These are phyloP conservation scores for Aspergillus aculeatus DNA, from an alignment of 2,329 filamentous ascomycete species.

Conservation along the genomic window DNA sequence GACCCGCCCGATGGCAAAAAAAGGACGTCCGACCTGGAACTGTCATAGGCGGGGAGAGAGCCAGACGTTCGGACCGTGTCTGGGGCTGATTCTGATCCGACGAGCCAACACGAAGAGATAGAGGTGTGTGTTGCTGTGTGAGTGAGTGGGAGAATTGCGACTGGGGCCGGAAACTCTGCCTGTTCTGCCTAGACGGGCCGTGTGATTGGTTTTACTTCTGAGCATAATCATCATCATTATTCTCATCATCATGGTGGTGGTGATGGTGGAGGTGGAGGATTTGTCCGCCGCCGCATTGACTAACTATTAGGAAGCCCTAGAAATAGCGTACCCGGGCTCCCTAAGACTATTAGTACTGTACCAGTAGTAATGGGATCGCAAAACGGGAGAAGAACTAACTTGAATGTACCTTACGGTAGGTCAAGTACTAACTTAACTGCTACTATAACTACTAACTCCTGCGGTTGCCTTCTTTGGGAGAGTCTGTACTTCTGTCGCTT, in stretches of 20 bases:
- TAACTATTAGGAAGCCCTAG: background rate
- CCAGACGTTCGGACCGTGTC: constrained; percentile 9
- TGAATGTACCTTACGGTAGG: background rate
- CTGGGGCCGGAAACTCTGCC: background rate
- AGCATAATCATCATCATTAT: background rate
- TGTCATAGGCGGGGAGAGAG: constrained; percentile 15
- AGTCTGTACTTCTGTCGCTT: background rate
- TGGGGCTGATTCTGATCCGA: constrained; percentile 2
- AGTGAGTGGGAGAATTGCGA: background rate
- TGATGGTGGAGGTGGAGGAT: too few species aligned
- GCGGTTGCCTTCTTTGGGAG: background rate
- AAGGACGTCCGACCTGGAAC: constrained; percentile 8
- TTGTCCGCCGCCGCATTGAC: background rate
- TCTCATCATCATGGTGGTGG: too few species aligned
- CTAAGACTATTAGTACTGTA: background rate
- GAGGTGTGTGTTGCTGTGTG: too few species aligned
- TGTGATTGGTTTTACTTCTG: background rate
- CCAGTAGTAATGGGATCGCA: background rate
- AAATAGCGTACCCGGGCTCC: background rate
- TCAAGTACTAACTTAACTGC: background rate
- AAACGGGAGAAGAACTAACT: background rate
- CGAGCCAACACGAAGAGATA: background rate
- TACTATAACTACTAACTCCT: background rate
- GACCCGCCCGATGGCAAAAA: constrained; percentile 7
- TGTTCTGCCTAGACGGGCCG: background rate